Conservation (phyloP, 2,329 filamentous ascomycete genomes). For the Eutypa lata region DNA sequence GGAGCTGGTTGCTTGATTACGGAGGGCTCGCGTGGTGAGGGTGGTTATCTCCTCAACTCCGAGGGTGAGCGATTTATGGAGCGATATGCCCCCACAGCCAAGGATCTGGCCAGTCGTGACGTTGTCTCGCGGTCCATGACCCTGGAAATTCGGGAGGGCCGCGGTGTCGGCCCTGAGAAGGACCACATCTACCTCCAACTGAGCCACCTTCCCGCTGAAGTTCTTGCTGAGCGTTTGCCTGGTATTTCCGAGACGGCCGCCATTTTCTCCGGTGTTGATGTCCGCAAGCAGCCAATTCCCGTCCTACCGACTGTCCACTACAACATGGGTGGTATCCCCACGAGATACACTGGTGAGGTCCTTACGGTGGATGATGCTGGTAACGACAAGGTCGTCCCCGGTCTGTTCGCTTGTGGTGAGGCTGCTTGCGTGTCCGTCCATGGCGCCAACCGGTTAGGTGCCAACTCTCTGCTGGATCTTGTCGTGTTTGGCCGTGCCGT, state of each 20-base stretch:
- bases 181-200: slow-evolving; percentile 99
- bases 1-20: slow-evolving; percentile 97
- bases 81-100: slow-evolving; percentile 93
- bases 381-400: slow-evolving; percentile 89
- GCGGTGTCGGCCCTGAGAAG: slow-evolving; percentile 94
- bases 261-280: slow-evolving; percentile 96
- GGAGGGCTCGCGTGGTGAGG: slow-evolving; percentile 95
- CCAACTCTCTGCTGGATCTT: slow-evolving; percentile 96
- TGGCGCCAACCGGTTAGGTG: slow-evolving; percentile 94
- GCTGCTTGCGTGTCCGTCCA: slow-evolving; percentile 97
- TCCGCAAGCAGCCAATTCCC: slow-evolving; percentile 94
- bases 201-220: slow-evolving; percentile 86
- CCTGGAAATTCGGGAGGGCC: slow-evolving; percentile 94
- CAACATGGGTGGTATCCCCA: slow-evolving; percentile 99
- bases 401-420: slow-evolving; percentile 94
- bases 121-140: slow-evolving; percentile 98
- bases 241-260: slow-evolving; percentile 98
- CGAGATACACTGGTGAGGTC: slow-evolving; percentile 95
- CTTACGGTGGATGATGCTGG: slow-evolving; percentile 82
- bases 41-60: slow-evolving; percentile 94
- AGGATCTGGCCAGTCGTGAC: slow-evolving; percentile 94
- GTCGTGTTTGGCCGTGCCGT: slow-evolving; percentile 98
- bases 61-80: slow-evolving; percentile 99
- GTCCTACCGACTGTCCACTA: slow-evolving; percentile 97
- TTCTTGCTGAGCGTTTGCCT: slow-evolving; percentile 92